Conservation (phyloP, 2,329 filamentous ascomycete species). For the Fusarium irregulare region DNA sequence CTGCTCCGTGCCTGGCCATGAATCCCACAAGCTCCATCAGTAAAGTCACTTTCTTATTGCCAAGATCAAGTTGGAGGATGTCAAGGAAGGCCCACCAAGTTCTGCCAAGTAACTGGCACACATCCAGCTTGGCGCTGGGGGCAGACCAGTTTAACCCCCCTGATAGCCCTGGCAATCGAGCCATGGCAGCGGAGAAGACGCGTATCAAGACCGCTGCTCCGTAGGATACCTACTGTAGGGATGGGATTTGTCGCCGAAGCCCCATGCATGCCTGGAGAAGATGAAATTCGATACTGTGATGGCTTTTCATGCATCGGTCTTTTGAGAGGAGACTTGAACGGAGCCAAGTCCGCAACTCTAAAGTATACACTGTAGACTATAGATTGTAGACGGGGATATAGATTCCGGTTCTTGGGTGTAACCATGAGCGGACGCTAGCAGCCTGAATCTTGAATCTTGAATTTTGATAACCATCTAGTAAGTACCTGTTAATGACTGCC, state of each 20-base stretch:
- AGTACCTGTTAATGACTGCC: neutral
- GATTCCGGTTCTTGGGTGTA: neutral
- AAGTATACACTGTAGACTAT: neutral
- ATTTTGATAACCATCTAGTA: neutral
- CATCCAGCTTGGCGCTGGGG: constrained; percentile 30
- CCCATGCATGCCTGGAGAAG: constrained; percentile 7
- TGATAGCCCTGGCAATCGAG: constrained; percentile 28
- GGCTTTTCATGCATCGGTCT: neutral
- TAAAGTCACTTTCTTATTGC: constrained; percentile 7
- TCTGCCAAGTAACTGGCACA: constrained; percentile 26
- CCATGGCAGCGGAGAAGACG: constrained; percentile 21
- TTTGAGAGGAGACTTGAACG: neutral
- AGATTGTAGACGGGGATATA: constrained; percentile 2
- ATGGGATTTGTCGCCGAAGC: constrained; percentile 21
- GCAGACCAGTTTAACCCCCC: constrained; percentile 31
- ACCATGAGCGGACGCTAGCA: neutral
- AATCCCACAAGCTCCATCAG: constrained; percentile 9
- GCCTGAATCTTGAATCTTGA: neutral
- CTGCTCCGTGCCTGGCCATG: neutral
- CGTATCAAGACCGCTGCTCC: constrained; percentile 23
- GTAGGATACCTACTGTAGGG: neutral
- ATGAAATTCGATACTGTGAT: neutral
- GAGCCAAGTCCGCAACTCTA: neutral
- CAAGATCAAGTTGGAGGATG: constrained; percentile 8
- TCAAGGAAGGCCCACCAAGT: constrained; percentile 12